Evolutionary conservation across 345 rosid species (phyloP), one percentile per base, ranked within the genome.

Genomic region (Salix brachista): DNA sequence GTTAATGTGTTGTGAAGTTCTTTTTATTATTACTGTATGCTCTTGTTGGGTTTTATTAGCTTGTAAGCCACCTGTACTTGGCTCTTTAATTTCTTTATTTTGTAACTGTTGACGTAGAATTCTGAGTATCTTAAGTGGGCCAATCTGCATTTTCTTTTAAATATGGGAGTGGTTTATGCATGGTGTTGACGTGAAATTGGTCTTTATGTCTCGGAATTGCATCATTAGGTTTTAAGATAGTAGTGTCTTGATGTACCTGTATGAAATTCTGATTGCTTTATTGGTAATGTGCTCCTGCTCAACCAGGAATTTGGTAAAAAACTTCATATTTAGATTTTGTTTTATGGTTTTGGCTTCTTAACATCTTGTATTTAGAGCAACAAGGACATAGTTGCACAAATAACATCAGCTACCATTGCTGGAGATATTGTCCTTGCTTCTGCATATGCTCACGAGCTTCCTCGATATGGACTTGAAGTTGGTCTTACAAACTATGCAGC

Each of bases 401-500:
- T 91, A 4, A 77, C 80, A 30, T 85, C 89, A 25, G 93, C 96
- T 6, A 90, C 65, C 74, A 88, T 91, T 17, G 67, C 86, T 46
- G 96, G 96, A 64, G 96, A 91, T 82, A 72, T 83, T n/a, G 86
- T 91, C 58, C 88, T 87, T 69, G 87, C 94, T 34, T 78, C 92
- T 78, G 96, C 94, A 48, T 90, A 91, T 48, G 48, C 89, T 2
- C 96, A 87, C 72, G 92, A 91, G 78, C 83, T 91, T 26, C 91
- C 94, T 79, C 76, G 37, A 0, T 91, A 87, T 83, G 96, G 94
- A 23, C 90, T 90, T 66, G 84, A 81, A 76, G 91, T 86, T 23
- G 94, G 96, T 14, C 94, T 91, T 66, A 86, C 94, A 1, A 90
- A 91, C 81, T 91, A 91, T 73, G 91, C 92, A 25, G 94, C 97